A percentile compares a stretch with the other conserved stretches of the same genome.
Evolutionary conservation across 371 early-diverging fungal species (phyloP).

Genomic region (Mortierella sp.): DNA sequence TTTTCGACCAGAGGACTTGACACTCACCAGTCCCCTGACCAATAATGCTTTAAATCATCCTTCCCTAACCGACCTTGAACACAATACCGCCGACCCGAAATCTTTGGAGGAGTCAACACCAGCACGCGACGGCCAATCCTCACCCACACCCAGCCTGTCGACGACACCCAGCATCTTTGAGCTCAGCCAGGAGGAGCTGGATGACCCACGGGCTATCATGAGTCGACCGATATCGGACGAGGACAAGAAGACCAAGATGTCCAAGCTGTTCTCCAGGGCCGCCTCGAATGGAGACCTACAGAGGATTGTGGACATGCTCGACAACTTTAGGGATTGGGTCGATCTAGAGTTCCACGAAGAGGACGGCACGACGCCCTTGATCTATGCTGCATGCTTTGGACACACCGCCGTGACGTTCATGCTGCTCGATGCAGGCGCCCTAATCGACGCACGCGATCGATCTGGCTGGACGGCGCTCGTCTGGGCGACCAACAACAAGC

Average conservation of each 20-base stretch:
- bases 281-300: conserved; percentile 69
- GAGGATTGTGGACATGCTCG: conserved; percentile 65
- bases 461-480: conserved; percentile 96
- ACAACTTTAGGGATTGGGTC: conserved; percentile 69
- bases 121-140: background rate
- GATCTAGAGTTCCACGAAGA: conserved; percentile 87
- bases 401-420: conserved; percentile 75
- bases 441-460: conserved; percentile 82
- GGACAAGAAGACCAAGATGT: conserved; percentile 64
- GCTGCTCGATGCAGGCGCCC: conserved; percentile 81
- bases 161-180: conserved; percentile 12
- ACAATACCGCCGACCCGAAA: background rate
- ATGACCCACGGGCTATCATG: conserved; percentile 38
- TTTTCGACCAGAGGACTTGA: background rate
- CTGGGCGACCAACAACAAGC: conserved; percentile 95
- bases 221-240: conserved; percentile 50
- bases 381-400: conserved; percentile 92
- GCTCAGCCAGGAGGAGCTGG: conserved; percentile 31
- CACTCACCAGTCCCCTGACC: background rate
- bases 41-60: background rate
- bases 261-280: conserved; percentile 67
- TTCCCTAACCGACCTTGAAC: background rate
- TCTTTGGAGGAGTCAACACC: background rate
- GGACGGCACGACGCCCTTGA: conserved; percentile 87
- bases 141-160: background rate